Percentiles rank a stretch among this genome's conserved stretches.
These are phyloP conservation scores for Rhodotorula sp. DNA, from an alignment of 1,284 basidiomycete genomes.

Conservation along the genomic window DNA sequence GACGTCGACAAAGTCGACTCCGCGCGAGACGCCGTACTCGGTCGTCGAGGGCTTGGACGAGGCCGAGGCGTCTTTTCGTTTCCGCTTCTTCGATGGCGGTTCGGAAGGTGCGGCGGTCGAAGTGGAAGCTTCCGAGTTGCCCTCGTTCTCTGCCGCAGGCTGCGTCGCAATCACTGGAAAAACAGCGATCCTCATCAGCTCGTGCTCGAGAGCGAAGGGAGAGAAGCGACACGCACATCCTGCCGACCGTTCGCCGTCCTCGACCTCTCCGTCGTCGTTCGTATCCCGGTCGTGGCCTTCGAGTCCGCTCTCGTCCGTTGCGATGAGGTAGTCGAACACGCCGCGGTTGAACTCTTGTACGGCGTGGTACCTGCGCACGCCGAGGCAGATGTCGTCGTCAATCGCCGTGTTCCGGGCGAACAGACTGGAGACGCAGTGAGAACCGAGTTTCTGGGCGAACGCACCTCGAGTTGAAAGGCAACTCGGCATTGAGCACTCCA, in stretches of 20 bases:
- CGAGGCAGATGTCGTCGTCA: too few species aligned
- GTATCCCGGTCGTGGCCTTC: constrained; percentile 50
- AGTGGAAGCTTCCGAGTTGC: constrained; percentile 42
- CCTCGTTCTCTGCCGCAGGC: constrained; percentile 22
- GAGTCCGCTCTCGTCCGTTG: constrained; percentile 80
- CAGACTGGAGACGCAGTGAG: not conserved
- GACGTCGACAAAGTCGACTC: constrained; percentile 95
- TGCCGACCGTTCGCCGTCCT: constrained; percentile 49
- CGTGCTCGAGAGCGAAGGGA: not conserved
- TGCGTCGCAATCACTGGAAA: constrained; percentile 45
- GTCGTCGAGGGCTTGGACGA: constrained; percentile 47
- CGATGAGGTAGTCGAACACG: constrained; percentile 97
- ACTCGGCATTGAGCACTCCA: constrained; percentile 93
- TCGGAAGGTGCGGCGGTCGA: constrained; percentile 8
- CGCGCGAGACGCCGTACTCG: constrained; percentile 93
- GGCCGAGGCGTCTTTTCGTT: constrained; percentile 36
- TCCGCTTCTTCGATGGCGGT: constrained; percentile 52
- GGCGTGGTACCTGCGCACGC: constrained; percentile 72
- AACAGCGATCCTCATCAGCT: not conserved
- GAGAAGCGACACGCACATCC: constrained; percentile 23
- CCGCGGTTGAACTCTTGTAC: constrained; percentile 99
- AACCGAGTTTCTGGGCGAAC: constrained; percentile 17
- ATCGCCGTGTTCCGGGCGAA: too few species aligned
- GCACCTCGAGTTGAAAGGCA: constrained; percentile 87
- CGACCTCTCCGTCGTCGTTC: constrained; percentile 59